Percentiles rank a stretch among this genome's conserved stretches.
phyloP scores from a whole-genome alignment of 225 moss, liverwort and hornwort genomes.

The Physcomitrellopsis africana region DNA sequence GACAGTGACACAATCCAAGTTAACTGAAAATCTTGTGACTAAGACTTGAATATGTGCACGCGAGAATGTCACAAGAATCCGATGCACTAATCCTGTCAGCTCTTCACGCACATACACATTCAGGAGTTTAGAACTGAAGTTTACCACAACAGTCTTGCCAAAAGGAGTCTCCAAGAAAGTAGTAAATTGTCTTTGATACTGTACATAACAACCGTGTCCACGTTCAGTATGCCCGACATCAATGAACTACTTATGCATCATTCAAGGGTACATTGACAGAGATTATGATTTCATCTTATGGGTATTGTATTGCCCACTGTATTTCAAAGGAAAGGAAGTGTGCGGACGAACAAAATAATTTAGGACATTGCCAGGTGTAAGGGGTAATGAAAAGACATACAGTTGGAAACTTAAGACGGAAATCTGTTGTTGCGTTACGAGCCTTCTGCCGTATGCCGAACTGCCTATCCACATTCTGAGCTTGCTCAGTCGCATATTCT shows the following conservation, averaged over 20 bases:
- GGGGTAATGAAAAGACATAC: constrained; percentile 43
- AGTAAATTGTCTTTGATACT: constrained; percentile 83
- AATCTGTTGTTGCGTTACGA: constrained; percentile 82
- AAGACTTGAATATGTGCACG: background rate
- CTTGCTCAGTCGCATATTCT: constrained; percentile 81
- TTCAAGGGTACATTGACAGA: background rate
- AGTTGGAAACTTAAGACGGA: constrained; percentile 81
- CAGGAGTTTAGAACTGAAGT: constrained; percentile 18
- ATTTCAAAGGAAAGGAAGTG: constrained; percentile 14
- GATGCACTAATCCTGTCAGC: constrained; percentile 10
- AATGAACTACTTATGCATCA: constrained; percentile 13
- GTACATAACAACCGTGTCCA: constrained; percentile 40
- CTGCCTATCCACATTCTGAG: constrained; percentile 87
- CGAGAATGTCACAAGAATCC: background rate
- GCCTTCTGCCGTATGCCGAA: constrained; percentile 80
- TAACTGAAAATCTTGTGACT: background rate
- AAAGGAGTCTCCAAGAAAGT: constrained; percentile 87
- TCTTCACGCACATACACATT: background rate
- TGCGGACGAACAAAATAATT: constrained; percentile 10
- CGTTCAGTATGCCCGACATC: constrained; percentile 23
- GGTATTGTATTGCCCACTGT: background rate
- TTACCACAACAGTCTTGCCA: constrained; percentile 86
- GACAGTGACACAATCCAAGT: constrained; percentile 12
- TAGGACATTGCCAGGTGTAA: background rate
- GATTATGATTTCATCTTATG: background rate